Conservation (phyloP, 257 asterid species). For the Solanum virginianum region DNA sequence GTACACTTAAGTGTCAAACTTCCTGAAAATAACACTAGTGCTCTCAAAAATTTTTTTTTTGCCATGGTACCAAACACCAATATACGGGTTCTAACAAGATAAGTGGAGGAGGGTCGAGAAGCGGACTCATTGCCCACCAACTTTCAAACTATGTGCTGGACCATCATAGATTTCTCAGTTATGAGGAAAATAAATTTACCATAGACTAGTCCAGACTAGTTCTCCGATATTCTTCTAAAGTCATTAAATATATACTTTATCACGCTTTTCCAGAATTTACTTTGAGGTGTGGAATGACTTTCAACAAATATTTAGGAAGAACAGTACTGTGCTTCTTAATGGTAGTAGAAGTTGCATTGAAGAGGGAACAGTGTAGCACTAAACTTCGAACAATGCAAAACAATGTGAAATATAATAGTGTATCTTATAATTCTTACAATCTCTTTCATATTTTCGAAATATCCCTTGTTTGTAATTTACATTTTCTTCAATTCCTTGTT, state of each 20-base stretch:
- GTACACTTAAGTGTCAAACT: too few relatives aligned
- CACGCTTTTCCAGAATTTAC: background rate
- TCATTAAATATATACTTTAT: background rate
- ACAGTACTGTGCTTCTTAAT: background rate
- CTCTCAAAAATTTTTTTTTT: too few relatives aligned
- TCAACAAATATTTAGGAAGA: background rate
- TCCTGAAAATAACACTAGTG: too few relatives aligned
- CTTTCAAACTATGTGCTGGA: background rate
- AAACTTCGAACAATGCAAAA: background rate
- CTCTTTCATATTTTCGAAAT: background rate
- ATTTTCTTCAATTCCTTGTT: background rate
- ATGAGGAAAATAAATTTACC: too few relatives aligned
- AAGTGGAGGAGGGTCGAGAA: background rate
- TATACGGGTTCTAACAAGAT: too few relatives aligned
- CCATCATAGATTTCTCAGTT: background rate
- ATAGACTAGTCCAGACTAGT: background rate
- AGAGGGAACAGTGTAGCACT: background rate
- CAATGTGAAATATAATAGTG: background rate
- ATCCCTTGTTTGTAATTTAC: background rate
- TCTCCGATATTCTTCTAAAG: background rate
- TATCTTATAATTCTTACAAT: background rate
- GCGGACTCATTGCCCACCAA: background rate
- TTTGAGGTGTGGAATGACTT: background rate
- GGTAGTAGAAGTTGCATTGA: background rate
- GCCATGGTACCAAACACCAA: too few relatives aligned